Percentiles rank a stretch among this genome's conserved stretches.
Evolutionary conservation across 2,329 filamentous ascomycete species (phyloP).

Genomic region (Exutisphaerella laricina): DNA sequence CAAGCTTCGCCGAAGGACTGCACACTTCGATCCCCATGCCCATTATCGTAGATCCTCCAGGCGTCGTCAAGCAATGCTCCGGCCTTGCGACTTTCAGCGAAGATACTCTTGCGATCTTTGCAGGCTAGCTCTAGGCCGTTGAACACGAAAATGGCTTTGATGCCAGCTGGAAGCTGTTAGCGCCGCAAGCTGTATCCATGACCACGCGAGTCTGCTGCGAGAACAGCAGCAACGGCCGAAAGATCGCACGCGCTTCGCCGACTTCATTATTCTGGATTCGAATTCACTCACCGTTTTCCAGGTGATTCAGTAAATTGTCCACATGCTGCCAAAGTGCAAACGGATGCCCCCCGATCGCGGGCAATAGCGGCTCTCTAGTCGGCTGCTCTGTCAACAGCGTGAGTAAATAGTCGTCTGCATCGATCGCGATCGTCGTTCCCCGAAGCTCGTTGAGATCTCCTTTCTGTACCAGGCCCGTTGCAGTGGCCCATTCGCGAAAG

Average conservation of each 20-base stretch:
- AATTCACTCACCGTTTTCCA: slow-evolving; percentile 47
- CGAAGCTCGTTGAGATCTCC: slow-evolving; percentile 24
- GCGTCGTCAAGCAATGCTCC: slow-evolving; percentile 48
- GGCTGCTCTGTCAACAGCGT: slow-evolving; percentile 65
- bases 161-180: slow-evolving; percentile 41
- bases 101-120: slow-evolving; percentile 24
- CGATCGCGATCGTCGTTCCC: slow-evolving; percentile 31
- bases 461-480: slow-evolving; percentile 10
- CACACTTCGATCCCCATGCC: slow-evolving; percentile 74
- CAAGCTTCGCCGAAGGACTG: slow-evolving; percentile 78
- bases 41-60: slow-evolving; percentile 80
- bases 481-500: slow-evolving; percentile 20
- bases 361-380: slow-evolving; percentile 78
- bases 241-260: too few species aligned
- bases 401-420: slow-evolving; percentile 77
- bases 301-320: slow-evolving; percentile 66
- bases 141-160: slow-evolving; percentile 85
- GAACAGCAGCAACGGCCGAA: too few species aligned
- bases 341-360: slow-evolving; percentile 83
- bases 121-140: slow-evolving; percentile 63
- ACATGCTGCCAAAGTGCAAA: slow-evolving; percentile 68
- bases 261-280: too few species aligned
- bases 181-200: too few species aligned
- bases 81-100: slow-evolving; percentile 24
- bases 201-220: too few species aligned